These are phyloP conservation scores for Aspergillus pseudonomiae DNA, from an alignment of 2,329 filamentous ascomycete species.

Conservation along the genomic window DNA sequence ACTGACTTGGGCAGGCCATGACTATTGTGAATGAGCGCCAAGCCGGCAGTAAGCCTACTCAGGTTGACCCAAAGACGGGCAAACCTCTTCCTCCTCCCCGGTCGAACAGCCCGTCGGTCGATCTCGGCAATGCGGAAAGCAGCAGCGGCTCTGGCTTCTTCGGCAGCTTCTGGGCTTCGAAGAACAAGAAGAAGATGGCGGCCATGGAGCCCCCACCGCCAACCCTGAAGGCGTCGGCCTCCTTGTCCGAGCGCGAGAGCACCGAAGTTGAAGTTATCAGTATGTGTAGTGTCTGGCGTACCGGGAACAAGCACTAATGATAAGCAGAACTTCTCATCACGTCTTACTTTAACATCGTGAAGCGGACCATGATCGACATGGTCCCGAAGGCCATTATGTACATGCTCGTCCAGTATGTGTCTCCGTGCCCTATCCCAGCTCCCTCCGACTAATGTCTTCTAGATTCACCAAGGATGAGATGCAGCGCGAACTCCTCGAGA, in stretches of 20 bases:
- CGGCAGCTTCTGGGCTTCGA: conserved; percentile 96
- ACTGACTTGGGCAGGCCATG: conserved; percentile 69
- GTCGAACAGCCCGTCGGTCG: conserved; percentile 74
- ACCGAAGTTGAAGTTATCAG: conserved; percentile 98
- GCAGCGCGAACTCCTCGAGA: conserved; percentile 94
- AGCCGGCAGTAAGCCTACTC: conserved; percentile 77
- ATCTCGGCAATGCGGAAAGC: conserved; percentile 50
- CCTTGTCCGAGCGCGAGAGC: conserved; percentile 87
- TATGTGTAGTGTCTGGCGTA: conserved; percentile 52
- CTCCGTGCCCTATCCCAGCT: neutral
- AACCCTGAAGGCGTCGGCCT: conserved; percentile 90
- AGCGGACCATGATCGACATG: conserved; percentile 99
- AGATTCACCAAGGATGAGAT: conserved; percentile 97
- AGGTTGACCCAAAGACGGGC: conserved; percentile 97
- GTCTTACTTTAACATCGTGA: conserved; percentile 98
- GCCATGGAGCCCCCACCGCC: conserved; percentile 96
- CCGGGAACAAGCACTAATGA: conserved; percentile 18
- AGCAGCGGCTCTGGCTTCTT: conserved; percentile 81
- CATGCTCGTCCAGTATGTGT: conserved; percentile 84
- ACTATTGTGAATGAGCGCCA: conserved; percentile 95
- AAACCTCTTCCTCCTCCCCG: conserved; percentile 83
- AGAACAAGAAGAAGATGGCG: conserved; percentile 99
- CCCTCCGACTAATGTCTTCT: conserved; percentile 13
- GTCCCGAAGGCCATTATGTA: conserved; percentile 99
- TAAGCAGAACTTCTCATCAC: conserved; percentile 82